Base-by-base conservation (phyloP, 2,329 filamentous ascomycete species). In the Colletotrichum lindemuthianum region DNA sequence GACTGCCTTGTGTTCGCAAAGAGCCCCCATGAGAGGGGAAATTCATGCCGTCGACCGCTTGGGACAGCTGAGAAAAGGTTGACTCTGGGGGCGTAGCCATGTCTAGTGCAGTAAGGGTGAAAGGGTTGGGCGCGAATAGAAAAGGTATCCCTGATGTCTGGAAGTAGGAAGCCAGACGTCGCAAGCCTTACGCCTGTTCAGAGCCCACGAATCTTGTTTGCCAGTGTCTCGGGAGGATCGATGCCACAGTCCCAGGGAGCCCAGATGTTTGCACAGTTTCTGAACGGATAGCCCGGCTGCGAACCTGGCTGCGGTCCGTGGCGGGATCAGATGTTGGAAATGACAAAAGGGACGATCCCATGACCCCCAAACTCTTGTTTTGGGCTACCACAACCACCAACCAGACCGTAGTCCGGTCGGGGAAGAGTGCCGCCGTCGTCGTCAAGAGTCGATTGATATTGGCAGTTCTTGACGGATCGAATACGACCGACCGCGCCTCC, bases 1-100 rank as follows among this genome's bases (percentile, higher is more conserved):
- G 77, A 71, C 77, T 75, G 64, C 76, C 77, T 60, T 68, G 64
- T 36, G 36, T 77, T 71, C 36, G 75, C 70, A 59, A 72, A 71
- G 70, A 75, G 72, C 71, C 72, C 68, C 69, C 69, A 59, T 69
- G 68, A 58, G 50, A 52, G 52, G 51, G 55, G 48, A 55, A 36
- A 9, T 51, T 13, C 33, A 57, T 59, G 56, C 67, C 58, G 53
- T 51, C 65, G 16, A 60, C 64, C 59, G 59, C 61, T 68, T 66
- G 65, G 63, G 49, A 66, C 40, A 64, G 61, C 53, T 59, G 59
- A 9, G 59, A 48, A 34, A 59, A 63, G 58, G 41, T 51, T 37
- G 44, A 53, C 15, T 34, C 32, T 10, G 54, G 57, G 2, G 65
- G 51, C 44, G 43, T 50, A 47, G 54, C 43, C 54, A 64, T 54